Evolutionary conservation across 352 stramenopile species (phyloP), one percentile per base, ranked within the genome.

Genomic region (Pythium sp.): DNA sequence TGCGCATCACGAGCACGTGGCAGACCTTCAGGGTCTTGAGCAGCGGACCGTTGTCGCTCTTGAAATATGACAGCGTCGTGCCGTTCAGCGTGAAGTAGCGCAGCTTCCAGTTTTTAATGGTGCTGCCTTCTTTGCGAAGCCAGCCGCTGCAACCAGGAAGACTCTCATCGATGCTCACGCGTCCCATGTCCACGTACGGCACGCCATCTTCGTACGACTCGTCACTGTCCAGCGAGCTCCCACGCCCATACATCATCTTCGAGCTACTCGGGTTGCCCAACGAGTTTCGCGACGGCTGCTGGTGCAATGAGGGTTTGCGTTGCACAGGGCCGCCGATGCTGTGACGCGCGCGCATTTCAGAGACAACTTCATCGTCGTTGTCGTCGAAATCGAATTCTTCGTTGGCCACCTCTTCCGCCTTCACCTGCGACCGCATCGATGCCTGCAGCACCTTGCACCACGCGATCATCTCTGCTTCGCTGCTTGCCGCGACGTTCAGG

Each of bases 21-120:
- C 85, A 90, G 14, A 93, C 81, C 14, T 80, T 87, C 36, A 87
- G 77, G 66, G 76, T 89, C 46, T 80, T 77, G 53, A 94, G 68
- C 12, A 93, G 71, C 4, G 84, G 77, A 0, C 86, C 87, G 32
- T 88, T 89, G 70, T 91, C 85, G 53, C 84, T 95, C 70, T 93
- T 91, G 62, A 90, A 95, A 72, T 95, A 95, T 57, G 84, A 89
- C 62, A 95, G 68, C n/a, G 78, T 86, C 47, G 83, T 79, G 7
- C 85, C 84, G 34, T 90, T 84, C 14, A 95, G 72, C 1, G 82
- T 93, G 70, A 95, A 95, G 59, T 90, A 95, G 8, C 87, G 82
- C 18, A 80, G 76, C 67, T 95, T 95, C 87, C 87, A 95, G 63
- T 80, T 92, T 71, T 91, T 92, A 64, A 95, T 79, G 1, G 83